Percentiles rank a stretch among this genome's conserved stretches.
Conservation (phyloP, 2,329 filamentous ascomycete species). For the Ampelomyces quisqualis region DNA sequence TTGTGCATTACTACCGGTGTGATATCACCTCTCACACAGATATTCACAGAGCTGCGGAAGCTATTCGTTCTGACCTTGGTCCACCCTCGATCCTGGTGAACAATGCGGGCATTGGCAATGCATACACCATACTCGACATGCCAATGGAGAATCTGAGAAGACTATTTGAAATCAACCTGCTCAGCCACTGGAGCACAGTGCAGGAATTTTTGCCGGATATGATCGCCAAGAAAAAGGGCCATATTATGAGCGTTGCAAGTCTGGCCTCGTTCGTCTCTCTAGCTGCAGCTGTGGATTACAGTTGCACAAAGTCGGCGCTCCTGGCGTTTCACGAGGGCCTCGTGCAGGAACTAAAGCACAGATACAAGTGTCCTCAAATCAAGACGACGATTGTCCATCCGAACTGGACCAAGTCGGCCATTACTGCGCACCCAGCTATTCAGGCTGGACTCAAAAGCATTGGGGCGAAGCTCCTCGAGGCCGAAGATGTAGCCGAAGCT, state of each 20-base stretch:
- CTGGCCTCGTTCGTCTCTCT: conserved; percentile 38
- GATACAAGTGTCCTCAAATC: conserved; percentile 47
- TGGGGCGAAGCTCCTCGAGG: conserved; percentile 40
- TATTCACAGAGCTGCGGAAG: conserved; percentile 32
- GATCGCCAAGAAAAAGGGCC: conserved; percentile 40
- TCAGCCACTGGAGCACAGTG: conserved; percentile 42
- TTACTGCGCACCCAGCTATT: conserved; percentile 29
- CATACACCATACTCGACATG: conserved; percentile 35
- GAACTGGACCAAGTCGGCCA: conserved; percentile 46
- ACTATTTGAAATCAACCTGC: conserved; percentile 39
- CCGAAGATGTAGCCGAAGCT: conserved; percentile 45
- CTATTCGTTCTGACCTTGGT: conserved; percentile 37
- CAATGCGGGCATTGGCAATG: conserved; percentile 43
- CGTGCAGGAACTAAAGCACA: conserved; percentile 45
- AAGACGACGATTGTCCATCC: conserved; percentile 49
- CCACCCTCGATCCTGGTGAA: conserved; percentile 40
- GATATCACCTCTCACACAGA: conserved; percentile 36
- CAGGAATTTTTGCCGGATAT: conserved; percentile 43
- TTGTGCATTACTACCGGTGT: conserved; percentile 34
- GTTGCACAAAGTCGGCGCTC: conserved; percentile 38
- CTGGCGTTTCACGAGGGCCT: conserved; percentile 41
- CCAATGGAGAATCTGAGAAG: conserved; percentile 26
- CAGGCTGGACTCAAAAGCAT: conserved; percentile 34
- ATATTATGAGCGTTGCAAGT: conserved; percentile 40
- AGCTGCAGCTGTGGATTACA: conserved; percentile 39